phyloP scores from a whole-genome alignment of 2,329 filamentous ascomycete species.

The Verticillium zaregamsianum region DNA sequence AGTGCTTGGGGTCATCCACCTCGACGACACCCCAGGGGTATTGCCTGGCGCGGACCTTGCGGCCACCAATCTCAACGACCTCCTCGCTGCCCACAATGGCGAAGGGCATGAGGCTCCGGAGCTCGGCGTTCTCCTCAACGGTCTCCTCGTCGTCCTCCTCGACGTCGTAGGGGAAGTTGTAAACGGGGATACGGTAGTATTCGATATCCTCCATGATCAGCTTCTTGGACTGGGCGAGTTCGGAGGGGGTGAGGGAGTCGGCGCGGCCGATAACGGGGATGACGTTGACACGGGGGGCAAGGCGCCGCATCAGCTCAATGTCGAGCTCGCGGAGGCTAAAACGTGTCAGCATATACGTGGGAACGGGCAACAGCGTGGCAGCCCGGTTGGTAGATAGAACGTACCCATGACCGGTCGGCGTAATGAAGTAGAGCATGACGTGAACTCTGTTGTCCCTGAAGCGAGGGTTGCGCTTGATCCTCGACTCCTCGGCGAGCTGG shows the following conservation, averaged over 20 bases:
- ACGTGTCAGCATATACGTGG: conserved; percentile 1
- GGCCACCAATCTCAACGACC: conserved; percentile 86
- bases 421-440: conserved; percentile 98
- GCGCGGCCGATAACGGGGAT: conserved; percentile 98
- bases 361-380: conserved; percentile 12
- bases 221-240: conserved; percentile 99
- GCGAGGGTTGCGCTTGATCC: conserved; percentile 99
- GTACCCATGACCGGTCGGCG: conserved; percentile 91
- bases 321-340: conserved; percentile 91
- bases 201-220: conserved; percentile 99
- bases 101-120: conserved; percentile 96
- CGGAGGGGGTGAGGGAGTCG: conserved; percentile 91
- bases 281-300: conserved; percentile 96
- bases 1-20: conserved; percentile 98
- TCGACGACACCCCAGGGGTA: conserved; percentile 99
- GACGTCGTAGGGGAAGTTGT: conserved; percentile 99
- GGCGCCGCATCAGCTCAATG: conserved; percentile 98
- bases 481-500: conserved; percentile 97
- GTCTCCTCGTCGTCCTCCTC: conserved; percentile 99
- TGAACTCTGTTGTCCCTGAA: conserved; percentile 99
- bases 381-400: conserved; percentile 16
- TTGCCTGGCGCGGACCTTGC: conserved; percentile 88
- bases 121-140: conserved; percentile 97
- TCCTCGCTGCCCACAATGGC: conserved; percentile 98
- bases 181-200: conserved; percentile 98